Evolutionary conservation across 495 filamentous ascomycete species (phyloP), one percentile per base, ranked within the genome.

Genomic region (Bombardia bombarda): DNA sequence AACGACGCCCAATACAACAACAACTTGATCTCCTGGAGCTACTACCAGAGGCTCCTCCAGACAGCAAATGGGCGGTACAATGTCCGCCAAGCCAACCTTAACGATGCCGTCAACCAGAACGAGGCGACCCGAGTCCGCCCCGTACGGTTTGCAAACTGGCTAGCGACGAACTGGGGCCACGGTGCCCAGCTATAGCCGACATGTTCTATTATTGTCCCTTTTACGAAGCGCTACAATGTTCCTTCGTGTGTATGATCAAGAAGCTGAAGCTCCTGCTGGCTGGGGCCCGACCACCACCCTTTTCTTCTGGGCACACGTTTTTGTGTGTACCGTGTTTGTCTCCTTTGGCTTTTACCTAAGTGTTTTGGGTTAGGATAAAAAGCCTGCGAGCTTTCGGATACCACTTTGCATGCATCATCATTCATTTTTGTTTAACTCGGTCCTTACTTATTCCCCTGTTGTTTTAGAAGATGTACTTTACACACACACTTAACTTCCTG

Each of bases 1-100:
- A 50, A 67, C 21, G 62, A 69, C 26, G 58, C 56, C 33, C 58
- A 64, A 31, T 58, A 61, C 20, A 51, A 40, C 23, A 47, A 64
- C 2, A 65, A 72, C 41, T 53, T 52, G 36, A 46, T 35, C 5
- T 57, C 53, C 42, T 70, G 61, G 54, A 56, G 45, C 28, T 58
- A 61, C 39, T 62, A 68, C 40, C 70, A 75, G 34, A 50, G 67
- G 23, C 57, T 77, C 35, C 51, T 75, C 7, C 68, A 73, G 30
- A 70, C 66, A 6, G 72, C 73, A 23, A 60, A 70, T 20, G 73
- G 70, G 6, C 61, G 73, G 16, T 75, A 76, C 32, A 60, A 63
- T 12, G 69, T 75, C 21, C 57, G 56, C 17, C 51, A 62, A 23
- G 34, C 66, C 8, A 75, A 75, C 42, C 56, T 74, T 20, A 70